Percentiles rank a stretch among this genome's conserved stretches.
These are phyloP conservation scores for Aspergillus nomiae DNA, from an alignment of 2,329 filamentous ascomycete species.

Conservation along the genomic window DNA sequence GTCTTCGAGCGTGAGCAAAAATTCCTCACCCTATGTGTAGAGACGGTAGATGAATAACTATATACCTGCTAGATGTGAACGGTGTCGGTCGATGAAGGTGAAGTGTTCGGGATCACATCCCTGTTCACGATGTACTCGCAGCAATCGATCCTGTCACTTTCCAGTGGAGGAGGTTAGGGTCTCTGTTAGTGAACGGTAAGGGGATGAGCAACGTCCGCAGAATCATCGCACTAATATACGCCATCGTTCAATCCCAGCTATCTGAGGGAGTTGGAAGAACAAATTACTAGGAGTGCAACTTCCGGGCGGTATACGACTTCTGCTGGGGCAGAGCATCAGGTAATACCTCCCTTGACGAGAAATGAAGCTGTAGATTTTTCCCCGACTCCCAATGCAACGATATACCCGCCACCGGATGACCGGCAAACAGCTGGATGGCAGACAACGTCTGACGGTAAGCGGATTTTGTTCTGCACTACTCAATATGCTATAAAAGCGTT, in stretches of 20 bases:
- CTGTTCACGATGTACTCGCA: slow-evolving; percentile 27
- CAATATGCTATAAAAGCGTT: background rate
- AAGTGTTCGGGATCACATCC: slow-evolving; percentile 30
- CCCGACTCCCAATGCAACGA: background rate
- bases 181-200: slow-evolving; percentile 23
- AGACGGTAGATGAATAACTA: background rate
- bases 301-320: background rate
- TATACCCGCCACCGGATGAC: background rate
- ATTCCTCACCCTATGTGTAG: background rate
- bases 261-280: background rate
- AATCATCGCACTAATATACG: background rate
- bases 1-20: background rate
- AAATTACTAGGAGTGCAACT: background rate
- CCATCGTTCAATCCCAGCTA: background rate
- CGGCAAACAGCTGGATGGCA: background rate
- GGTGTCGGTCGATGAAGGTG: slow-evolving; percentile 33
- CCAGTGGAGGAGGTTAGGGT: slow-evolving; percentile 23
- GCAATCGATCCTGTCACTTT: slow-evolving; percentile 25
- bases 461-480: background rate
- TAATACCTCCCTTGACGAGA: background rate
- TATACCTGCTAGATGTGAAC: slow-evolving; percentile 19
- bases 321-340: background rate
- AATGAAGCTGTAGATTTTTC: background rate
- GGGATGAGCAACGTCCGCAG: background rate
- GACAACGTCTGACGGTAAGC: background rate